phyloP scores from a whole-genome alignment of 345 rosid species.

The Citrus inodora region DNA sequence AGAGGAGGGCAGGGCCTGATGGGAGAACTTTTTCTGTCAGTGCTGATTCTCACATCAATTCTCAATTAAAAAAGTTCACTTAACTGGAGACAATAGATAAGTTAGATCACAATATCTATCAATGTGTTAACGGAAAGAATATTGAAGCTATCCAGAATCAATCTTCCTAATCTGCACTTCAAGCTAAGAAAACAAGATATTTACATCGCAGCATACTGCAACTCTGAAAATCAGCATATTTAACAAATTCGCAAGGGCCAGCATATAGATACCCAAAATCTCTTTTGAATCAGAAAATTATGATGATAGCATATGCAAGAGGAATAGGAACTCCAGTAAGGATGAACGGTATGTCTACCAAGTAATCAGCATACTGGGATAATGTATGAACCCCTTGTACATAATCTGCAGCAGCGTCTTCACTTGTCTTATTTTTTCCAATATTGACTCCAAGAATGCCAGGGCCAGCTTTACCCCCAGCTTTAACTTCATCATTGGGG shows the following conservation, averaged over 20 bases:
- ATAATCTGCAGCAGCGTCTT: slow-evolving; percentile 91
- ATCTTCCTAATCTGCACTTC: not conserved
- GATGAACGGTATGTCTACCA: slow-evolving; percentile 45
- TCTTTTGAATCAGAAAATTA: not conserved
- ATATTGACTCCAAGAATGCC: slow-evolving; percentile 98
- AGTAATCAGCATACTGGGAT: slow-evolving; percentile 96
- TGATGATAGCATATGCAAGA: not conserved
- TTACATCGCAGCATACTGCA: too few relatives aligned
- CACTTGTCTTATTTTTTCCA: slow-evolving; percentile 97
- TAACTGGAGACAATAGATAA: not conserved
- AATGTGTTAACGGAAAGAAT: not conserved
- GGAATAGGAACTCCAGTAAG: slow-evolving; percentile 7
- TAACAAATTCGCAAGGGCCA: not conserved
- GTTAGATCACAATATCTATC: not conserved
- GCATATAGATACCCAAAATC: not conserved
- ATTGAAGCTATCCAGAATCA: not conserved
- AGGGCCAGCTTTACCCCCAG: slow-evolving; percentile 97
- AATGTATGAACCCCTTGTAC: slow-evolving; percentile 97
- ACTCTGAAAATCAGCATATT: not conserved
- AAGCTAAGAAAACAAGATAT: too few relatives aligned
- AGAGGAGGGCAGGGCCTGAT: too few relatives aligned
- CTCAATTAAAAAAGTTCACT: not conserved
- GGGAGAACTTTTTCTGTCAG: not conserved
- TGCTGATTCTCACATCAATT: not conserved
- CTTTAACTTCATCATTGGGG: slow-evolving; percentile 50